Evolutionary conservation across 2,329 filamentous ascomycete genomes (phyloP), one percentile per base, ranked within the genome.

Genomic region (Albifimbria verrucaria): DNA sequence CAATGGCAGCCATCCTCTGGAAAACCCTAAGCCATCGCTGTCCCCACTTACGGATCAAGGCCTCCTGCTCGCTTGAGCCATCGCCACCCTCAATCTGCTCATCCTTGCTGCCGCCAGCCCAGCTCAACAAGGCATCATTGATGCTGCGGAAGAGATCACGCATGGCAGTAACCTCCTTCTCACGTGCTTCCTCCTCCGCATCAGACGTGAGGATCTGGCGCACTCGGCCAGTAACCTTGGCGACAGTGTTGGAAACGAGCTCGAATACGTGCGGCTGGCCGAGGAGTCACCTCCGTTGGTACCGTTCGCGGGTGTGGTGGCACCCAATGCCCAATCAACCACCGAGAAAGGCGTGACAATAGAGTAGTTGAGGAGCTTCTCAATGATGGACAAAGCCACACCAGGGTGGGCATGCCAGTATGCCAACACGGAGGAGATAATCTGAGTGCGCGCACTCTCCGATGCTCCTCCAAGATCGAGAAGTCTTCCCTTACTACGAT

Each of bases 341-440:
- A 99, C 92, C 17, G 87, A 87, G 53, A 86, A 77, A 0, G 94
- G 94, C 9, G 88, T 92, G 32, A 99, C 80, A 62, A 99, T 96
- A 15, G 90, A 92, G 75, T 97, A 99, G 74, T 97, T 99, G 62
- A 99, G 86, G 5, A 99, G 82, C 72, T 97, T 97, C 77, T 97
- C 93, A 54, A 97, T 82, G 62, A 99, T 96, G 62, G 89, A 90
- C 60, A 97, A 84, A 3, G 92, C 94, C 43, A 95, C 87, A 55
- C 94, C 94, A 0, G 93, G 92, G 64, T 99, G 93, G 26, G 93
- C 87, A 46, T 83, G 82, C 94, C 94, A 99, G 76, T 97, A 99
- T 41, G 86, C 80, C 77, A 97, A 90, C 39, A 97, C 92, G 4
- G 90, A 90, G 5, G 87, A 84, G 61, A 97, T 89, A 64, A 99